Conservation (phyloP, 2,329 filamentous ascomycete genomes). For the Hypomyces rosellus region DNA sequence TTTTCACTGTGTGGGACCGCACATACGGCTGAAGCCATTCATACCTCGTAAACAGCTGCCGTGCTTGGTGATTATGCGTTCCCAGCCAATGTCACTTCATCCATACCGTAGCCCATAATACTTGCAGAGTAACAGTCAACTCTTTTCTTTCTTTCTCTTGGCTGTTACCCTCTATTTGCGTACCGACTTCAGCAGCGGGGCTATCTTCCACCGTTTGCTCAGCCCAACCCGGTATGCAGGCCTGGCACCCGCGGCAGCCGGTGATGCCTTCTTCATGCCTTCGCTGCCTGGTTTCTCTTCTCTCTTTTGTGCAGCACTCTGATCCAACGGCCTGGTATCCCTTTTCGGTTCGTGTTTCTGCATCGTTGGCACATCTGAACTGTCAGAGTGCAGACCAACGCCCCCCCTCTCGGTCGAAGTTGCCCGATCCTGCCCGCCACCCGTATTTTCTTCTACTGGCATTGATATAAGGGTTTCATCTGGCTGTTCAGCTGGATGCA, state of each 20-base stretch:
- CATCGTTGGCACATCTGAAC: background rate
- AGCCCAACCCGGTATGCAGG: conserved; percentile 45
- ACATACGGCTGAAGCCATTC: background rate
- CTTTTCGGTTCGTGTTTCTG: too few species aligned
- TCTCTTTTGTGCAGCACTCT: conserved; percentile 5
- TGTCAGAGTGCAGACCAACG: background rate
- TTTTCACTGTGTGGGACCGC: background rate
- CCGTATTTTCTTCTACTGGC: background rate
- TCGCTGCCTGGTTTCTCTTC: conserved; percentile 7
- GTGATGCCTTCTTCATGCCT: conserved; percentile 9
- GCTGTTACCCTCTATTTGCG: conserved; percentile 29
- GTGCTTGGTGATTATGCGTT: background rate
- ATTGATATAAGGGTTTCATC: background rate
- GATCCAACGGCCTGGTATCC: background rate
- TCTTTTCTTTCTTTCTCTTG: background rate
- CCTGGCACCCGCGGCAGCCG: conserved; percentile 23
- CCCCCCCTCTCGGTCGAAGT: background rate
- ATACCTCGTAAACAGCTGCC: background rate
- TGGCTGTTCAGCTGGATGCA: background rate
- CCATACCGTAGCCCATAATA: too few species aligned
- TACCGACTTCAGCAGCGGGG: conserved; percentile 44
- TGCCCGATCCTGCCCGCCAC: background rate
- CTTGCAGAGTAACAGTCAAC: background rate
- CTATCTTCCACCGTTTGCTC: conserved; percentile 44
- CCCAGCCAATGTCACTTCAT: background rate